These are phyloP conservation scores for Lepiota subincarnata DNA, from an alignment of 768 basidiomycete species.

Conservation along the genomic window DNA sequence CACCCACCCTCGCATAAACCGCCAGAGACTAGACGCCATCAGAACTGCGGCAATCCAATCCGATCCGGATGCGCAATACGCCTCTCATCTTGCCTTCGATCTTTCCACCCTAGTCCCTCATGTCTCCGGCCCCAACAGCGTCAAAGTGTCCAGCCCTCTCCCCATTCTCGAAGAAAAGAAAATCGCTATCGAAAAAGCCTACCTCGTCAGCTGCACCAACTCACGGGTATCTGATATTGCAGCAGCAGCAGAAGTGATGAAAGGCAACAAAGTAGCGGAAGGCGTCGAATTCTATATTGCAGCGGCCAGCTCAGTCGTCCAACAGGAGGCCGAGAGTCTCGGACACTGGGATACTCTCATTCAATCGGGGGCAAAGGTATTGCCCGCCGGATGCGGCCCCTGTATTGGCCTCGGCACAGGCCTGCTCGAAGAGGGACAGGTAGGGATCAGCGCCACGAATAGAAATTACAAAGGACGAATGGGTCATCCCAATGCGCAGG, in stretches of 20 bases:
- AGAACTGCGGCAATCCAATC: slow-evolving; percentile 52
- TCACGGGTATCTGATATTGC: slow-evolving; percentile 93
- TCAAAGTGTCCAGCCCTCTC: slow-evolving; percentile 93
- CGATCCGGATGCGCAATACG: slow-evolving; percentile 75
- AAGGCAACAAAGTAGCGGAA: slow-evolving; percentile 73
- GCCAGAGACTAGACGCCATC: slow-evolving; percentile 62
- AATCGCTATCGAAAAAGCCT: slow-evolving; percentile 92
- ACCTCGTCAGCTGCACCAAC: slow-evolving; percentile 98
- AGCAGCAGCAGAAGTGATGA: slow-evolving; percentile 86
- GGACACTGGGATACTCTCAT: slow-evolving; percentile 90
- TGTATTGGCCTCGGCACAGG: slow-evolving; percentile 97
- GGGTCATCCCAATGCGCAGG: slow-evolving; percentile 92
- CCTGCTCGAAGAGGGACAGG: slow-evolving; percentile 88
- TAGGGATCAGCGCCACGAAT: slow-evolving; percentile 97
- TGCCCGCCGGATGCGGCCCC: slow-evolving; percentile 96
- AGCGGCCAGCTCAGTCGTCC: slow-evolving; percentile 89
- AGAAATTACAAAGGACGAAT: slow-evolving; percentile 99
- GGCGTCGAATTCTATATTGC: slow-evolving; percentile 98
- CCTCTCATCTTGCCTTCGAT: slow-evolving; percentile 86
- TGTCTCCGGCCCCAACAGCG: slow-evolving; percentile 96
- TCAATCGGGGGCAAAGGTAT: slow-evolving; percentile 83
- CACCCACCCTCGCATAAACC: slow-evolving; percentile 84
- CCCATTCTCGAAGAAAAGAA: slow-evolving; percentile 70
- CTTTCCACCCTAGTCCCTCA: slow-evolving; percentile 93
- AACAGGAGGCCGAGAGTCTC: slow-evolving; percentile 77